A percentile compares a stretch with the other conserved stretches of the same genome.
These are phyloP conservation scores for Penicillium goetzii DNA, from an alignment of 495 filamentous ascomycete species.

Conservation along the genomic window DNA sequence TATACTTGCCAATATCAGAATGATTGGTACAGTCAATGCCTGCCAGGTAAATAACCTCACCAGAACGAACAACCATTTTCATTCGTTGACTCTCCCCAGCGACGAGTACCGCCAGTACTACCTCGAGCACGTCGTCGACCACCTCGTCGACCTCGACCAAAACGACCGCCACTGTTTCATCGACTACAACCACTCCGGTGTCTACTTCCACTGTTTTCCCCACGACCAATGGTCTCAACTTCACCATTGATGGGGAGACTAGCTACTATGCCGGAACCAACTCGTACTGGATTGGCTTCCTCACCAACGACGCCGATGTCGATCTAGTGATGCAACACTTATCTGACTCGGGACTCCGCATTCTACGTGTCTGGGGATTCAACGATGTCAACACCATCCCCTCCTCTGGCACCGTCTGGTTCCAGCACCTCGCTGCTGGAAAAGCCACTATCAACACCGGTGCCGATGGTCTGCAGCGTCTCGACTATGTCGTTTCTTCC, in stretches of 20 bases:
- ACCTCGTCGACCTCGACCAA: constrained; percentile 9
- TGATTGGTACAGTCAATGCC: constrained; percentile 45
- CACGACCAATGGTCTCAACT: constrained; percentile 55
- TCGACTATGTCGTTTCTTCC: constrained; percentile 67
- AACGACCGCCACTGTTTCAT: constrained; percentile 19
- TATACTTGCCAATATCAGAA: constrained; percentile 39
- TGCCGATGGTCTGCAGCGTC: constrained; percentile 63
- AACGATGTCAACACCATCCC: constrained; percentile 61
- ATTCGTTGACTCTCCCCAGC: background rate
- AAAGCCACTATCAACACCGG: constrained; percentile 69
- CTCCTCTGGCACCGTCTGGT: constrained; percentile 56
- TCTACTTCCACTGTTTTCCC: constrained; percentile 45
- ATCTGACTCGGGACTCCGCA: constrained; percentile 61
- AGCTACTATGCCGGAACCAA: constrained; percentile 72
- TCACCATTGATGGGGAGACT: constrained; percentile 64
- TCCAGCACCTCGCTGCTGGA: constrained; percentile 58
- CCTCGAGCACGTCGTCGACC: constrained; percentile 3
- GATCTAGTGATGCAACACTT: constrained; percentile 58
- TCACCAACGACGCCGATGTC: constrained; percentile 65
- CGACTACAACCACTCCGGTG: constrained; percentile 15
- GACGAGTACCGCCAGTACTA: constrained; percentile 1
- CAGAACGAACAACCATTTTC: background rate
- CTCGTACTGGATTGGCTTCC: constrained; percentile 74
- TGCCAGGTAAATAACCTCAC: constrained; percentile 26
- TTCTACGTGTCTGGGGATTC: constrained; percentile 76